These are phyloP conservation scores for Ceriops decandra DNA, from an alignment of 345 rosid genomes.

Conservation along the genomic window DNA sequence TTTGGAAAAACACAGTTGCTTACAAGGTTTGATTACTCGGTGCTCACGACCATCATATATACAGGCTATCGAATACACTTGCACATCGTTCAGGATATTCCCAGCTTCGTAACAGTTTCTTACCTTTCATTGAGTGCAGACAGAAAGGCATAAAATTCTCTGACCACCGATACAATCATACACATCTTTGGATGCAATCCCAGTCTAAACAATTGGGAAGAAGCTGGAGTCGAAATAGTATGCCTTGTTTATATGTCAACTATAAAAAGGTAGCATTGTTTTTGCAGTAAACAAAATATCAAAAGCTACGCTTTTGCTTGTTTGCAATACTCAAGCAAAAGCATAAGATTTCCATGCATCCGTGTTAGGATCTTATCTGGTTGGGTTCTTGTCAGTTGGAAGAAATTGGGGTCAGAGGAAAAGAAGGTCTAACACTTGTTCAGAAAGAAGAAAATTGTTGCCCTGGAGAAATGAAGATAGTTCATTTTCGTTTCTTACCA, in stretches of 20 bases:
- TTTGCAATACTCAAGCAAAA: neutral
- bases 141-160: neutral
- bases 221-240: no score
- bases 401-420: neutral
- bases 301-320: no score
- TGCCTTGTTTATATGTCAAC: no score
- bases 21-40: slow-evolving; percentile 21
- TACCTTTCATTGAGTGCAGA: neutral
- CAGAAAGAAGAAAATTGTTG: neutral
- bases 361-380: neutral
- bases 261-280: no score
- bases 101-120: no score
- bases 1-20: slow-evolving; percentile 37
- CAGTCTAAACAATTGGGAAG: neutral
- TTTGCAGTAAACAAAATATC: no score
- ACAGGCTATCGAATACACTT: no score
- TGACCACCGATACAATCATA: neutral
- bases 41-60: no score
- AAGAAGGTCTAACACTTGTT: neutral
- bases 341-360: neutral
- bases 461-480: neutral
- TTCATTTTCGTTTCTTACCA: neutral
- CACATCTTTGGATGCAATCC: neutral
- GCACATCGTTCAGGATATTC: no score
- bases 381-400: neutral